Percentiles rank a stretch among this genome's conserved stretches.
Evolutionary conservation across 1,284 basidiomycete genomes (phyloP).

Genomic region (Violaceomyces palustris): DNA sequence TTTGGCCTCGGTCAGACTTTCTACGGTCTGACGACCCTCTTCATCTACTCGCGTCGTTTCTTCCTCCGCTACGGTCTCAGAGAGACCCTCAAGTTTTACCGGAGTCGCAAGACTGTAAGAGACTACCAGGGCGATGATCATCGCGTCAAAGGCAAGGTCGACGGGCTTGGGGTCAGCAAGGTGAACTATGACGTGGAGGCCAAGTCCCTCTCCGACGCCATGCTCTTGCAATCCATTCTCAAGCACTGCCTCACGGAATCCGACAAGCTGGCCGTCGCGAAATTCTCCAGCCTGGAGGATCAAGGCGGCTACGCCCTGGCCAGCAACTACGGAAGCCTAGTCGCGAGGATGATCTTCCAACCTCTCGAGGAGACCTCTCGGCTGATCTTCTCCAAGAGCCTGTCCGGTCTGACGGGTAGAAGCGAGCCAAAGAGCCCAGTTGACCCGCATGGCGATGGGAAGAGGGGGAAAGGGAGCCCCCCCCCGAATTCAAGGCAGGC

Average conservation of each 20-base stretch:
- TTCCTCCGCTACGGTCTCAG: conserved; percentile 65
- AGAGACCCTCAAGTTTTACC: conserved; percentile 67
- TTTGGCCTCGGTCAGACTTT: conserved; percentile 40
- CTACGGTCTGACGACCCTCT: conserved; percentile 31
- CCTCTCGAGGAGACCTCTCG: conserved; percentile 47
- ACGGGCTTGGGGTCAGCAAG: no score
- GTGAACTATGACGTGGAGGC: no score
- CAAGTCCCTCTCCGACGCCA: conserved; percentile 63
- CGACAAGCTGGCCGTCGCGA: conserved; percentile 66
- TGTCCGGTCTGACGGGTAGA: no score
- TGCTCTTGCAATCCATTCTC: conserved; percentile 78
- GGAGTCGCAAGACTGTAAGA: no score
- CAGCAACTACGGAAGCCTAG: conserved; percentile 47
- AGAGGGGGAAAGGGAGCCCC: no score
- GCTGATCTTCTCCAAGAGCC: no score
- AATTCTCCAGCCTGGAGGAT: conserved; percentile 35
- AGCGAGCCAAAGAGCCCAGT: no score
- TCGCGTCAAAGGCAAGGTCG: no score
- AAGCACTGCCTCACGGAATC: conserved; percentile 95
- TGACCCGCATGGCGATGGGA: no score
- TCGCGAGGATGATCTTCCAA: conserved; percentile 48
- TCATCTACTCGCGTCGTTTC: conserved; percentile 8
- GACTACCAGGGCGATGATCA: no score
- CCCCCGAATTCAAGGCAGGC: no score
- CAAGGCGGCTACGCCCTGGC: conserved; percentile 51